Percentiles rank a stretch among this genome's conserved stretches.
These are phyloP conservation scores for Talaromyces sp. DNA, from an alignment of 2,329 filamentous ascomycete genomes.

Conservation along the genomic window DNA sequence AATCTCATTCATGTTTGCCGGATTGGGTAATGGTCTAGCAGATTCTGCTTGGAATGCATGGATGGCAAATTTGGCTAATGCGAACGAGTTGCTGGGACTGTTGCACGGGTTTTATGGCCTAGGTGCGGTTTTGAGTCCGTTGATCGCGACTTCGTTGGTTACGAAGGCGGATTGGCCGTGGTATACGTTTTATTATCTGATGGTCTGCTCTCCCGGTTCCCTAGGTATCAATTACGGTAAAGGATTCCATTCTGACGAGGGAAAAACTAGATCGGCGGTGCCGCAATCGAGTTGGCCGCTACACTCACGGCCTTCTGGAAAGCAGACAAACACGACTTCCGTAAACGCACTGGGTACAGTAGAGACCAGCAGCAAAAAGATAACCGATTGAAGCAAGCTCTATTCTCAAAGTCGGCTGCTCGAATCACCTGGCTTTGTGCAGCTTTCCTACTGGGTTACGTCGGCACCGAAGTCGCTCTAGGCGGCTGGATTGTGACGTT, in stretches of 20 bases:
- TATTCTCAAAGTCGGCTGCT: constrained; percentile 9
- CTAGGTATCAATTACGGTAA: no score
- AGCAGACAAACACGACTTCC: constrained; percentile 16
- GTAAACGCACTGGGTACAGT: constrained; percentile 1
- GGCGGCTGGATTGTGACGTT: constrained; percentile 82
- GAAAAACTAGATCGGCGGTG: constrained; percentile 26
- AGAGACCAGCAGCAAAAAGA: constrained; percentile 4
- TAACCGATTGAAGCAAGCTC: constrained; percentile 10
- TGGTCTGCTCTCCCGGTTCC: constrained; percentile 48
- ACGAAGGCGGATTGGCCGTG: constrained; percentile 57
- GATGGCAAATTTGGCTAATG: constrained; percentile 66
- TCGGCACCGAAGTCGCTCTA: constrained; percentile 65
- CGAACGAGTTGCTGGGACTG: constrained; percentile 68
- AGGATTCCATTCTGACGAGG: neutral
- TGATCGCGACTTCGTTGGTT: constrained; percentile 68
- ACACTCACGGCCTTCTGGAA: constrained; percentile 18
- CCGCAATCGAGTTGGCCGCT: constrained; percentile 51
- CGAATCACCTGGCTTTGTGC: constrained; percentile 64
- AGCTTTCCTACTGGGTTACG: constrained; percentile 70
- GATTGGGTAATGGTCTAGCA: constrained; percentile 64
- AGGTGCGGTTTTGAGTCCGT: constrained; percentile 62
- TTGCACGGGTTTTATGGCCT: constrained; percentile 66
- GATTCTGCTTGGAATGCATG: constrained; percentile 55
- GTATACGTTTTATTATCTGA: constrained; percentile 72
- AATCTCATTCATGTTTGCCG: constrained; percentile 59